A percentile compares a stretch with the other conserved stretches of the same genome.
These are phyloP conservation scores for Psilocybe azurescens DNA, from an alignment of 768 basidiomycete species.

Conservation along the genomic window DNA sequence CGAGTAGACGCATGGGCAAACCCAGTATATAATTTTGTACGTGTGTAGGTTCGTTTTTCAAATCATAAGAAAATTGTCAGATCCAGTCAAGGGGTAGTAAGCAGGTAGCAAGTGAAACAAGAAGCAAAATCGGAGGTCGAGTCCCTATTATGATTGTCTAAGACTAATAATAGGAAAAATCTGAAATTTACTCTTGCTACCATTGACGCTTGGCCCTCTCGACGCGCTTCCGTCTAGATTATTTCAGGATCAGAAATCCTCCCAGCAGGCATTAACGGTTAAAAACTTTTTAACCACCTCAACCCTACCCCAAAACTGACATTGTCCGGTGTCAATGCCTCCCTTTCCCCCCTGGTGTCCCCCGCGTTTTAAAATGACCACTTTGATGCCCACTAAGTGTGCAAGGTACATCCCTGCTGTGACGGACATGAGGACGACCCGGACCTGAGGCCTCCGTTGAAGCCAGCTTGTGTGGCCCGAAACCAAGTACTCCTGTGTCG, in stretches of 20 bases:
- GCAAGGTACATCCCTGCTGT: conserved; percentile 8
- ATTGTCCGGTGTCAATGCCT: conserved; percentile 50
- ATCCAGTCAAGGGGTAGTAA: too few relatives aligned
- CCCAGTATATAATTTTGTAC: too few relatives aligned
- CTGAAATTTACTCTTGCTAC: conserved; percentile 1
- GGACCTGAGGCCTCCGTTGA: conserved; percentile 94
- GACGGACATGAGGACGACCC: conserved; percentile 81
- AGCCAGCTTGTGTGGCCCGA: conserved; percentile 83
- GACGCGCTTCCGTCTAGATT: not conserved
- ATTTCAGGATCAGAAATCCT: conserved; percentile 20
- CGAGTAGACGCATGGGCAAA: too few relatives aligned
- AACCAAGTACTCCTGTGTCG: conserved; percentile 77
- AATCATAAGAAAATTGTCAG: too few relatives aligned
- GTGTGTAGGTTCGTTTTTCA: too few relatives aligned
- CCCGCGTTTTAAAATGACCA: conserved; percentile 58
- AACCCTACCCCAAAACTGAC: conserved; percentile 56
- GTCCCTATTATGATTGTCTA: not conserved
- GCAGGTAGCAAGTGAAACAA: too few relatives aligned
- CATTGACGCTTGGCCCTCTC: not conserved
- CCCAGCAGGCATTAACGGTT: conserved; percentile 37
- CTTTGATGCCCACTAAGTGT: conserved; percentile 71
- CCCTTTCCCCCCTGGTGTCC: conserved; percentile 59
- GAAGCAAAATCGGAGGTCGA: too few relatives aligned
- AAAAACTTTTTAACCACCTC: conserved; percentile 57
- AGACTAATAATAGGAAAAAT: not conserved